Percentiles rank a stretch among this genome's conserved stretches.
phyloP scores from a whole-genome alignment of 2,329 filamentous ascomycete genomes.

The Podosphaera leucotricha region DNA sequence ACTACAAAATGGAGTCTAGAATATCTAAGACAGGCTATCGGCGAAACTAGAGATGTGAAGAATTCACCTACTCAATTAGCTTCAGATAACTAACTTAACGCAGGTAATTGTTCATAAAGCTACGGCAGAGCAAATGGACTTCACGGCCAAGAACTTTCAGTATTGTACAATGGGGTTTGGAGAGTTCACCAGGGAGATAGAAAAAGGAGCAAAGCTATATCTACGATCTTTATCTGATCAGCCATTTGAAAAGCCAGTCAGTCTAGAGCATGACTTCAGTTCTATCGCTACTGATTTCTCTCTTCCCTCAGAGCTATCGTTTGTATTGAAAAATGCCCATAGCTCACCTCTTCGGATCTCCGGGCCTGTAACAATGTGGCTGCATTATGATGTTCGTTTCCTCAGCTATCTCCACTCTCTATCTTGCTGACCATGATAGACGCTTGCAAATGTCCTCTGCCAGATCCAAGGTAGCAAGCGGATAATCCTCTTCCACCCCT shows the following conservation, averaged over 20 bases:
- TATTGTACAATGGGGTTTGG: conserved; percentile 48
- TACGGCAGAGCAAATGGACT: conserved; percentile 44
- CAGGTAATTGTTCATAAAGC: conserved; percentile 59
- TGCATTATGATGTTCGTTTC: conserved; percentile 54
- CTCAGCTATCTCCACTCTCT: not conserved
- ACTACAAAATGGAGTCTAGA: conserved; percentile 39
- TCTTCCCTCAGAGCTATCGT: conserved; percentile 35
- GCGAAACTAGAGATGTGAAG: conserved; percentile 32
- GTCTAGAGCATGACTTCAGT: conserved; percentile 48
- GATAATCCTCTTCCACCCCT: conserved; percentile 55
- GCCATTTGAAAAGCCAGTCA: conserved; percentile 46
- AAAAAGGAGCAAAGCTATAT: conserved; percentile 41
- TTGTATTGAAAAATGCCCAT: conserved; percentile 39
- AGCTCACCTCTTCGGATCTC: conserved; percentile 63
- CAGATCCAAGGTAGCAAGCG: conserved; percentile 54
- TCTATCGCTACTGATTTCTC: conserved; percentile 43
- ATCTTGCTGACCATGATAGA: conserved; percentile 21
- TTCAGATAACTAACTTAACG: conserved; percentile 4
- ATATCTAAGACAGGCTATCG: conserved; percentile 41
- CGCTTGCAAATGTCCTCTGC: conserved; percentile 71
- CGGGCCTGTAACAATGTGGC: conserved; percentile 64
- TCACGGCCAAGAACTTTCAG: conserved; percentile 59
- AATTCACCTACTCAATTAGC: not conserved
- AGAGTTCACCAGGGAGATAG: conserved; percentile 37
- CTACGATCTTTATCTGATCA: conserved; percentile 47